Percentiles rank a stretch among this genome's conserved stretches.
These are phyloP conservation scores for Davidsoniella virescens DNA, from an alignment of 2,329 filamentous ascomycete species.

Conservation along the genomic window DNA sequence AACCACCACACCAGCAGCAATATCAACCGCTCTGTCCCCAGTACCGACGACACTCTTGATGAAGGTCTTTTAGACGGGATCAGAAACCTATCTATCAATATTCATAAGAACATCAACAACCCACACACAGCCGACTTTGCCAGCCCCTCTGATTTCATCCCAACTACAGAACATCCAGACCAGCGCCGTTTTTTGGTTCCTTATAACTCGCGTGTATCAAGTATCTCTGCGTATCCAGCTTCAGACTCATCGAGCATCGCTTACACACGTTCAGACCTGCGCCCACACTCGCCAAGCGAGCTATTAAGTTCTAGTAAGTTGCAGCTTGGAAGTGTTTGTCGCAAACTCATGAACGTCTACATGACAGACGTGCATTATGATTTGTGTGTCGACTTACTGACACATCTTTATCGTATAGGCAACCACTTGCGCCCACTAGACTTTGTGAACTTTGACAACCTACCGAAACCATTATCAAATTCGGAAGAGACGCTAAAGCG, in stretches of 20 bases:
- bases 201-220: neutral
- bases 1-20: neutral
- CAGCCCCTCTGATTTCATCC: no score
- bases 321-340: no score
- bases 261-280: neutral
- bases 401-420: neutral
- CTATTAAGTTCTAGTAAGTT: slow-evolving; percentile 10
- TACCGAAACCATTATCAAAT: slow-evolving; percentile 1
- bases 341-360: neutral
- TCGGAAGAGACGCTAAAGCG: slow-evolving; percentile 2
- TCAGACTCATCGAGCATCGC: no score
- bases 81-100: slow-evolving; percentile 10
- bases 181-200: slow-evolving; percentile 1
- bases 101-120: neutral
- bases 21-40: neutral
- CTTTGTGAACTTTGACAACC: slow-evolving; percentile 1
- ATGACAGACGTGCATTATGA: no score
- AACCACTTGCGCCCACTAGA: slow-evolving; percentile 5
- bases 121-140: no score
- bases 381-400: neutral
- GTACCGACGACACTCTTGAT: slow-evolving; percentile 6
- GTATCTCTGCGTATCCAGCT: no score
- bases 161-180: no score
- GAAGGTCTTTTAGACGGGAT: slow-evolving; percentile 11
- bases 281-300: slow-evolving; percentile 10